A percentile compares a stretch with the other conserved stretches of the same genome.
Evolutionary conservation across 129 eudicot genomes (phyloP).

Genomic region (Rutidosis leptorrhynchoides): DNA sequence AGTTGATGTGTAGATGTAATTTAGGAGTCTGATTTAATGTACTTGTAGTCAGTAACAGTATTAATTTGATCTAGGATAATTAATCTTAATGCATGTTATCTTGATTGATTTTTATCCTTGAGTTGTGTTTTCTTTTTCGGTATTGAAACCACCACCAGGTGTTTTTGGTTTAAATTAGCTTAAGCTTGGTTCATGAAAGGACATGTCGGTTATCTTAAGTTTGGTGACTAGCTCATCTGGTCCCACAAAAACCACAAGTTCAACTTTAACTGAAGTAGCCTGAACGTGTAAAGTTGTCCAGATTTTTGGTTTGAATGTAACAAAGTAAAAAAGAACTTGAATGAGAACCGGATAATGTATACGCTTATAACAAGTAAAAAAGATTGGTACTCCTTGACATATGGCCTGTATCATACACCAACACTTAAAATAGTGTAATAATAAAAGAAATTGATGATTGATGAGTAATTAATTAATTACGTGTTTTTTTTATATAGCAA

Average conservation of each 20-base stretch:
- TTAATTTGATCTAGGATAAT: constrained; percentile 22
- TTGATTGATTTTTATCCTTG: not conserved
- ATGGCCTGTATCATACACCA: constrained; percentile 14
- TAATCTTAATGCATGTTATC: constrained; percentile 23
- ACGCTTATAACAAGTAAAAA: constrained; percentile 20
- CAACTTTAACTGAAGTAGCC: not conserved
- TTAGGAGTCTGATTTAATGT: constrained; percentile 24
- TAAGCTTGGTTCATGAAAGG: not conserved
- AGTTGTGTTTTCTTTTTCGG: not conserved
- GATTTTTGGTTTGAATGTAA: not conserved
- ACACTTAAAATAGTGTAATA: no score
- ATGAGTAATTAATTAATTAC: no score
- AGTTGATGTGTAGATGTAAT: constrained; percentile 27
- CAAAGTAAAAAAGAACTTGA: not conserved
- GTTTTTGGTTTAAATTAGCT: not conserved
- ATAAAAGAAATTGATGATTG: no score
- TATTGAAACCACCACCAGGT: not conserved
- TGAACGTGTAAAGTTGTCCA: constrained; percentile 4
- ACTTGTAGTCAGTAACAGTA: constrained; percentile 19
- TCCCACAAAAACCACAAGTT: not conserved
- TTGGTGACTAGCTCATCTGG: not conserved
- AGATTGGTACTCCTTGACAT: constrained; percentile 16
- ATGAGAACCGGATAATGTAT: constrained; percentile 13
- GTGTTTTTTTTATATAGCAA: no score
- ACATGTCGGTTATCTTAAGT: not conserved